phyloP scores from a whole-genome alignment of 352 stramenopile species.

The Phytophthora capsici region DNA sequence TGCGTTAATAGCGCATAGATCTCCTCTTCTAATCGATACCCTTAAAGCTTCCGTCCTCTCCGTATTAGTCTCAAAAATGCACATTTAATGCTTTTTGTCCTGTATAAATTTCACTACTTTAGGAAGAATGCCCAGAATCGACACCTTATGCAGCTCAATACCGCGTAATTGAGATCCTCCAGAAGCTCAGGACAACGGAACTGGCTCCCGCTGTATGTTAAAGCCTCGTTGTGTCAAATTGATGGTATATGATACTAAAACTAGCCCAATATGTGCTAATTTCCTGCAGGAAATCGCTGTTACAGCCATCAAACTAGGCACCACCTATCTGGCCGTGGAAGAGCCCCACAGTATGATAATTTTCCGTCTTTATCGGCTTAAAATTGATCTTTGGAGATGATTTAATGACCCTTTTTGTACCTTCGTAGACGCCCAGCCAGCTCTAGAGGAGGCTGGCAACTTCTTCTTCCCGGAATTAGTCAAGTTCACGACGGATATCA shows the following conservation, averaged over 20 bases:
- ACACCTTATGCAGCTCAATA: constrained; percentile 62
- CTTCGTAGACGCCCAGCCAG: constrained; percentile 57
- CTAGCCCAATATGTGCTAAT: not conserved
- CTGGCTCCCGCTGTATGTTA: constrained; percentile 40
- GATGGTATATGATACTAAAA: not conserved
- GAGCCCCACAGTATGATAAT: constrained; percentile 60
- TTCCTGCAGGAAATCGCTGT: constrained; percentile 41
- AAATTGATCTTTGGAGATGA: too few relatives aligned
- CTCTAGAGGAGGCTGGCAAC: constrained; percentile 46
- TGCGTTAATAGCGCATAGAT: constrained; percentile 18
- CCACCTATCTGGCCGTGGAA: constrained; percentile 61
- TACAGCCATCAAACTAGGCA: constrained; percentile 45
- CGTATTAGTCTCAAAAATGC: not conserved
- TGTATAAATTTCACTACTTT: not conserved
- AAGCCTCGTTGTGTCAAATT: too few relatives aligned
- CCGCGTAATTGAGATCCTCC: constrained; percentile 58
- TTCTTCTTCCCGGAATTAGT: constrained; percentile 54
- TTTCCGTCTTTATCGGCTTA: too few relatives aligned
- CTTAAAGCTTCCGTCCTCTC: not conserved
- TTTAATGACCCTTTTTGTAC: not conserved
- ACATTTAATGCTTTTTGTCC: not conserved
- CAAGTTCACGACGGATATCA: constrained; percentile 32
- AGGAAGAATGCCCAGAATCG: constrained; percentile 53
- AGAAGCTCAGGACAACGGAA: constrained; percentile 52
- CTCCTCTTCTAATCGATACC: not conserved